Base-by-base conservation (phyloP, 2,329 filamentous ascomycete genomes). In the Purpureocillium lavendulum region DNA sequence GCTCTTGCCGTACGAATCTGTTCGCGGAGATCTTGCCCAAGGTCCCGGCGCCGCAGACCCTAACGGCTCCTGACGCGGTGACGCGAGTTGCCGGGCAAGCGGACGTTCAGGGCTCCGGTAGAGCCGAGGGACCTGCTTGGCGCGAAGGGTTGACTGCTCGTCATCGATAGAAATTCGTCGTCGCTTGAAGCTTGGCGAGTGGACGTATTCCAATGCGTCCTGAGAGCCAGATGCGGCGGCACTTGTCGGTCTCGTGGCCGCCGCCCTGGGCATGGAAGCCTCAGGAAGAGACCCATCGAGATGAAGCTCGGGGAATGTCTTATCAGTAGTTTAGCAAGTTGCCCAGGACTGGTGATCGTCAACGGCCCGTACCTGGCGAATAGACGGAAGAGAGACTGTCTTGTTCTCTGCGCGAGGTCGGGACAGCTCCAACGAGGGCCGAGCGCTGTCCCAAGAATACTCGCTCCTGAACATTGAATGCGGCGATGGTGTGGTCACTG, bases 111-210 rank as follows among this genome's bases (percentile, higher is more conserved):
- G 57, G 47, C 56, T 61, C 35, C 57, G 58, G 48, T 69, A 73
- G 26, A 69, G 55, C 30, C 72, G 62, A 21, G 72, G 71, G 12
- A 73, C 57, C 32, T 66, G 67, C 45, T 62, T 67, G 4, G 55
- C 57, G 34, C 65, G 58, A 39, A 67, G 60, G 7, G 30, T 43
- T 21, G 67, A 64, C 26, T 51, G 52, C 18, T 66, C 64, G 15
- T 61, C 56, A 4, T 70, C 68, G 38, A 60, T 53, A 2, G 66
- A 69, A 7, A 65, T 46, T 14, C 69, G 63, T 46, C 66, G 66
- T 43, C 70, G 64, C 57, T 75, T 75, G 50, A 56, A 54, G 44
- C 51, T 64, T 18, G 72, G 64, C 24, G 72, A 73, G 54, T 73
- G 62, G 11, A 67, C 52, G 46, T 75, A 75, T 40, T 71, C 65